phyloP scores from a whole-genome alignment of 139 green algal genomes.

The Tetraselmis chui region DNA sequence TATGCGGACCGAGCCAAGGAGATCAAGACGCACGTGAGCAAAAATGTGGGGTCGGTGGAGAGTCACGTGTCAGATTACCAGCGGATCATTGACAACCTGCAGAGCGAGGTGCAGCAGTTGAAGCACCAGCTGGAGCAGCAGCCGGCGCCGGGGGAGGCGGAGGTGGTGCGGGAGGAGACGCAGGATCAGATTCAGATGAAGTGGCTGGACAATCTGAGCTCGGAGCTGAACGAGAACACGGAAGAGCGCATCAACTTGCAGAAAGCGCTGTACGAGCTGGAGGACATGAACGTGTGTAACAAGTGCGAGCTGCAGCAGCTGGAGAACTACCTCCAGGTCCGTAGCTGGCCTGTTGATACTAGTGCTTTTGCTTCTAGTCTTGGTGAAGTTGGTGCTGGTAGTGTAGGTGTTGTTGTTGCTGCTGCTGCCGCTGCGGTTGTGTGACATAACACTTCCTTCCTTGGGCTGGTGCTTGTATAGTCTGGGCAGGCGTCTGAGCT shows the following conservation, averaged over 20 bases:
- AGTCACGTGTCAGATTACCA: conserved; percentile 74
- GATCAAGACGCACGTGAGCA: conserved; percentile 84
- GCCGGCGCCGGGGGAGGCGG: not conserved
- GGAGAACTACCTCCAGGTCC: conserved; percentile 15
- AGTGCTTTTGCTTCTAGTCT: no score
- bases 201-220: conserved; percentile 35
- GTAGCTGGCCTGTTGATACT: not conserved
- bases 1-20: conserved; percentile 71
- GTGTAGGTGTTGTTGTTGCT: not conserved
- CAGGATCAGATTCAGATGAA: not conserved
- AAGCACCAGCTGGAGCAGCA: conserved; percentile 13
- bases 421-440: not conserved
- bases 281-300: conserved; percentile 66
- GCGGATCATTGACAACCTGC: conserved; percentile 73
- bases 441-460: not conserved
- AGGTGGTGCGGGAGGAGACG: not conserved
- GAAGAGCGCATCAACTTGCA: conserved; percentile 75
- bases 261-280: conserved; percentile 68
- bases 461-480: no score
- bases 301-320: conserved; percentile 37
- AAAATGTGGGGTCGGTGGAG: conserved; percentile 70
- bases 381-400: no score
- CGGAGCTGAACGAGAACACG: conserved; percentile 56
- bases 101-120: conserved; percentile 23
- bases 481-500: not conserved